These are phyloP conservation scores for Pelargonium fulgidum DNA, from an alignment of 441 rosid genomes.

Conservation along the genomic window DNA sequence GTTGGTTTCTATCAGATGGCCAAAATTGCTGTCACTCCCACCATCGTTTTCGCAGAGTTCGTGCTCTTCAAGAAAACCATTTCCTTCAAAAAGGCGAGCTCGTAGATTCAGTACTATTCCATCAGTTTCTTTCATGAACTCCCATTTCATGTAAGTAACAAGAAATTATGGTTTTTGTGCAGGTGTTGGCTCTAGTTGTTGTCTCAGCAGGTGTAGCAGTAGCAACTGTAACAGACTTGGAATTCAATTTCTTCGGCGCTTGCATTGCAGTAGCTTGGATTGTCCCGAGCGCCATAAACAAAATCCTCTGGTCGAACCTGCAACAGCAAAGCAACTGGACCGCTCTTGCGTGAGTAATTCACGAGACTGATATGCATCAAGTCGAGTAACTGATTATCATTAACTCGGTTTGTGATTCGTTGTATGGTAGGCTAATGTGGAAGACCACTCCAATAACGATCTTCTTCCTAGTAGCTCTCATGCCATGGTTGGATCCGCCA, in stretches of 20 bases:
- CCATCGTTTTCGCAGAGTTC: slow-evolving; percentile 25
- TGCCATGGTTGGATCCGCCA: slow-evolving; percentile 31
- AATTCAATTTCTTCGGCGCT: slow-evolving; percentile 25
- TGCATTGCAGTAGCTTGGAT: slow-evolving; percentile 26
- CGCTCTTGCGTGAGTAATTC: slow-evolving; percentile 20
- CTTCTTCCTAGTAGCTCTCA: slow-evolving; percentile 24
- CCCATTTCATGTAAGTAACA: no score
- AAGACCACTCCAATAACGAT: slow-evolving; percentile 24
- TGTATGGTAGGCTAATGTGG: slow-evolving; percentile 26
- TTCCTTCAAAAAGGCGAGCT: slow-evolving; percentile 19
- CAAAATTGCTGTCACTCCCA: slow-evolving; percentile 29
- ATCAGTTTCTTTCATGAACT: no score
- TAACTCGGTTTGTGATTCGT: neutral
- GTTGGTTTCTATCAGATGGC: slow-evolving; percentile 32
- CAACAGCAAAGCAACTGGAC: slow-evolving; percentile 31
- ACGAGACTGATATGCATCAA: no score
- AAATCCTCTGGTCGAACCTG: slow-evolving; percentile 29
- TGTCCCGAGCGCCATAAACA: slow-evolving; percentile 27
- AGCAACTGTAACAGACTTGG: slow-evolving; percentile 26
- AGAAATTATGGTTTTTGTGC: neutral
- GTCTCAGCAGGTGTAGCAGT: slow-evolving; percentile 28
- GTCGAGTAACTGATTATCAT: neutral
- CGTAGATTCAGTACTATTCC: neutral
- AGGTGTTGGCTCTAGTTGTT: slow-evolving; percentile 22
- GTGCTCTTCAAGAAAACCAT: slow-evolving; percentile 19